Evolutionary conservation across 257 asterid genomes (phyloP), one percentile per base, ranked within the genome.

Genomic region (Solanum medicagineum): DNA sequence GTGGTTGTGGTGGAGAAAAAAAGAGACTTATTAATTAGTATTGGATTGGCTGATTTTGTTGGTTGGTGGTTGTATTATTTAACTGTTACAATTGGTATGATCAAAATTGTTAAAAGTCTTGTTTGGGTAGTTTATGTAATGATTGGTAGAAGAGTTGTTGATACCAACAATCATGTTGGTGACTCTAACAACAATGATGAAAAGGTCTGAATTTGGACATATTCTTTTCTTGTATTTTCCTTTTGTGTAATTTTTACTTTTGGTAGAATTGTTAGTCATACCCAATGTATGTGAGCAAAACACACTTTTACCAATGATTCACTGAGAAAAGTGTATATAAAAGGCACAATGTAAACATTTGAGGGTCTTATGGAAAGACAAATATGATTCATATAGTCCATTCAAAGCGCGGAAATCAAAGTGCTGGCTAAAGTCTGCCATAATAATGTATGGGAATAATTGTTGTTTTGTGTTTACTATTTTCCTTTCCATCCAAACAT

Each of bases 41-140:
- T 91, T 24, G 97, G 91, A 62, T 87, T 89, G 83, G 92, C 79
- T 87, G 97, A 93, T 83, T 90, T 92, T 53, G 47, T 88, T 22
- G 97, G 94, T 3, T 93, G 97, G 98, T 94, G 92, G 91, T 85
- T 95, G 88, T 94, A 92, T 89, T 92, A 92, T 85, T 54, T 92
- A 45, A 94, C 92, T 68, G 93, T 91, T 40, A 86, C 89, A 0
- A 91, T 92, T 20, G 99, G 98, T 59, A 73, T 88, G 85, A 86
- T 89, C 20, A 90, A 89, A 81, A 75, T 88, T 85, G 84, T 91
- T 69, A 94, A 86, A 84, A 89, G 92, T 1, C 71, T 88, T 8
- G 5, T 89, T 59, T 86, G 85, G 77, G 6, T 77, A 15, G 83
- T 77, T 51, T 51, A 51, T 19, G 26, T 77, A 8, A 49, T 77